Conservation (phyloP, 768 basidiomycete genomes). For the Panaeolus papilionaceus region DNA sequence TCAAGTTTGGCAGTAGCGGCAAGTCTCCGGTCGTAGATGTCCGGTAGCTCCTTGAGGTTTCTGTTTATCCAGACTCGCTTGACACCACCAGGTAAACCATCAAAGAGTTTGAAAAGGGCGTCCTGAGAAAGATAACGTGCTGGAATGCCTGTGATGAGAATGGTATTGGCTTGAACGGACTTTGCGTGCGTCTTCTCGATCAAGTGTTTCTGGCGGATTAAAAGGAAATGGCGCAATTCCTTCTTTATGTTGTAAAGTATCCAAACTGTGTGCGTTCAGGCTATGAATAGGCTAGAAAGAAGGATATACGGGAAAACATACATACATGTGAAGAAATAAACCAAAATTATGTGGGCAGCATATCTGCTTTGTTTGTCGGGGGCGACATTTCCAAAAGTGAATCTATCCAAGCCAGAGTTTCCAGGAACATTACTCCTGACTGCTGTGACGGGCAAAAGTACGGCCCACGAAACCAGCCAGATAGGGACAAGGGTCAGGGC, state of each 20-base stretch:
- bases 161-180: conserved; percentile 86
- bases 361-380: conserved; percentile 59
- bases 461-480: conserved; percentile 88
- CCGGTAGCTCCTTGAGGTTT: conserved; percentile 87
- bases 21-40: conserved; percentile 77
- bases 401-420: conserved; percentile 65
- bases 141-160: conserved; percentile 92
- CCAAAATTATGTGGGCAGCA: conserved; percentile 79
- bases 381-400: conserved; percentile 84
- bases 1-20: conserved; percentile 83
- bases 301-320: conserved; percentile 34
- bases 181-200: conserved; percentile 75
- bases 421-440: conserved; percentile 53
- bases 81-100: conserved; percentile 89
- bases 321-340: conserved; percentile 82
- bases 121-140: conserved; percentile 74
- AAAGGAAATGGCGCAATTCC: conserved; percentile 85
- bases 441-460: conserved; percentile 80
- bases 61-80: conserved; percentile 93
- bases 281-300: conserved; percentile 11
- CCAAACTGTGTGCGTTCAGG: conserved; percentile 61
- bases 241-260: conserved; percentile 80
- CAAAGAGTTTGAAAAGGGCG: conserved; percentile 72
- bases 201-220: conserved; percentile 82
- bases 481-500: conserved; percentile 83